These are phyloP conservation scores for Candida jianshihensis DNA, from an alignment of 805 yeast genomes.

Conservation along the genomic window DNA sequence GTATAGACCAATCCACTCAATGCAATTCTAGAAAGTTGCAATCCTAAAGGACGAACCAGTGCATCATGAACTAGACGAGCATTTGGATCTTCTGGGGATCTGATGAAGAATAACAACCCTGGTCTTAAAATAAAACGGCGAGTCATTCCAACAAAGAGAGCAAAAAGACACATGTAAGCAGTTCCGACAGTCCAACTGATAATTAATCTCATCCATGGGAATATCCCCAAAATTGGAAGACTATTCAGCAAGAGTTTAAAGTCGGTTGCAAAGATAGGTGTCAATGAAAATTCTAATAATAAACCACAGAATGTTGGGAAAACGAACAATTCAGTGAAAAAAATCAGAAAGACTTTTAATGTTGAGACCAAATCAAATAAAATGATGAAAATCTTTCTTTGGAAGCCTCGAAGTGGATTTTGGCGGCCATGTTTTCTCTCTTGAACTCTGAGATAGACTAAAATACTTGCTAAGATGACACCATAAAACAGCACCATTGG, in stretches of 20 bases:
- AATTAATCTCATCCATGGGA: not conserved
- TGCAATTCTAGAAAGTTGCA: conserved; percentile 67
- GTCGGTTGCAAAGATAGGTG: conserved; percentile 43
- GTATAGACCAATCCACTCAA: conserved; percentile 73
- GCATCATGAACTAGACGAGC: conserved; percentile 84
- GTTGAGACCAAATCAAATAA: conserved; percentile 54
- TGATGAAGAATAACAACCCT: conserved; percentile 85
- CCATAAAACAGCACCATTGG: conserved; percentile 31
- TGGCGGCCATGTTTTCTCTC: conserved; percentile 20
- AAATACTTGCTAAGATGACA: conserved; percentile 20
- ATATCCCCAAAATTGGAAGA: not conserved
- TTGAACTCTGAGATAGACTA: conserved; percentile 27
- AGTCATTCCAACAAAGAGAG: conserved; percentile 79
- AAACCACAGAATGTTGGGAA: conserved; percentile 87
- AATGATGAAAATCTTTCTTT: conserved; percentile 44
- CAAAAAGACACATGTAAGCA: conserved; percentile 78
- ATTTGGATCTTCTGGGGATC: conserved; percentile 93
- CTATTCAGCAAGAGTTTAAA: conserved; percentile 1
- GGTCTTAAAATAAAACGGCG: conserved; percentile 67
- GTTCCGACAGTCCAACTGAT: conserved; percentile 67
- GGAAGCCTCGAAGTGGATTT: conserved; percentile 42
- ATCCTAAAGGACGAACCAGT: conserved; percentile 61
- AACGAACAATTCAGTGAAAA: conserved; percentile 70
- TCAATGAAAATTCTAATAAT: conserved; percentile 59
- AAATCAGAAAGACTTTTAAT: conserved; percentile 65